Evolutionary conservation across 2,329 filamentous ascomycete genomes (phyloP), one percentile per base, ranked within the genome.

Genomic region (Colletotrichum graminicola): DNA sequence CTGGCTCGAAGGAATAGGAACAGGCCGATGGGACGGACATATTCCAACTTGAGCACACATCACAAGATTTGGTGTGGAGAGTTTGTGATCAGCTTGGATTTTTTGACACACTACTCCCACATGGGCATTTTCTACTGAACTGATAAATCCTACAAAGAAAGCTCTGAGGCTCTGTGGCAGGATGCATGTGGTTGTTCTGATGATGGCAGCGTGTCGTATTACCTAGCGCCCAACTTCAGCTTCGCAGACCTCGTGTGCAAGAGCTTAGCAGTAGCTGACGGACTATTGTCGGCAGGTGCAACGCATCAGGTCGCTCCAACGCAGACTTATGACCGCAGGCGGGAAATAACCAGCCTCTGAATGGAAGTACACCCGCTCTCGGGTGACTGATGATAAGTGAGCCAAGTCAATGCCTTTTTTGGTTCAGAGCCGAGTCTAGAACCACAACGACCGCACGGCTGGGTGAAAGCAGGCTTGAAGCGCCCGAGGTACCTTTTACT

Each of bases 321-420:
- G 57, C 32, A 49, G 47, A 47, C 41, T 2, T 61, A 61, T 32
- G 57, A 49, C 43, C 11, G 43, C 26, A 49, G 57, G 21, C 12
- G 32, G 49, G 34, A 14, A 32, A 41, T 29, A 21, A 49, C 18
- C 36, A 11, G 21, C 45, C 3, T 29, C 34, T 12, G 26, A 52
- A 57, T 36, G 45, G 45, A 36, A 29, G 45, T 16, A 41, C 23
- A 32, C 18, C 26, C 61, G 61, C 61, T 51, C 29, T 49, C 61
- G 18, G 34, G 34, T 43, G 47, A 43, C n/a, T 39, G 18, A 21
- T 62, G 68, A 71, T 51, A 67, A 62, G 68, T 67, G 68, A 71
- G 68, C 68, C 68, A 52, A 45, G 64, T 59, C 64, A 57, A 51
- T 62, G 57, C 57, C 45, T 36, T 59, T 62, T 67, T 43, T 64